phyloP scores from a whole-genome alignment of 2,329 filamentous ascomycete genomes.

The Didymella arachidicola region DNA sequence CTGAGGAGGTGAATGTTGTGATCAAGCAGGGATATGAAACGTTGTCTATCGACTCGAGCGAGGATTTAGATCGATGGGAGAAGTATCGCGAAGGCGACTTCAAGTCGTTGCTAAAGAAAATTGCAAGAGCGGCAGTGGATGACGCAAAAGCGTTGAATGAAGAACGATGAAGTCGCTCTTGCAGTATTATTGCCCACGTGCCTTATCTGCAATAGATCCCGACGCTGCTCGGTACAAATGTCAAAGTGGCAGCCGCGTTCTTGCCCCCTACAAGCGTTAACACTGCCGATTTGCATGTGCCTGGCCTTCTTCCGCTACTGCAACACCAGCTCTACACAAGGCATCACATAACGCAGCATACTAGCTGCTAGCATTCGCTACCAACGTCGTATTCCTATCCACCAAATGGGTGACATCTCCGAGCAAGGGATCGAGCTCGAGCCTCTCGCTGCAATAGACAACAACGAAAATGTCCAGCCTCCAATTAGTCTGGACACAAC shows the following conservation, averaged over 20 bases:
- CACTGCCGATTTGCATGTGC: neutral
- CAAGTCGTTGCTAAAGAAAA: constrained; percentile 83
- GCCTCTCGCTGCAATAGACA: neutral
- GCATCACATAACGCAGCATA: neutral
- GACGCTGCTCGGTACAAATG: neutral
- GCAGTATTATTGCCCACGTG: neutral
- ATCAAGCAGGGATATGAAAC: constrained; percentile 98
- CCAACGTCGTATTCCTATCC: neutral
- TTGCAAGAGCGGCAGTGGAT: constrained; percentile 79
- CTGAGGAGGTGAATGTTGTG: constrained; percentile 82
- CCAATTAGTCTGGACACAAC: neutral
- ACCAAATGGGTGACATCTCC: constrained; percentile 5
- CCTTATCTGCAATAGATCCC: neutral
- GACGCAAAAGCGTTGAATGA: constrained; percentile 65
- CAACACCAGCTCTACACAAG: neutral
- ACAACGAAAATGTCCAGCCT: neutral
- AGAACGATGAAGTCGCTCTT: constrained; percentile 26
- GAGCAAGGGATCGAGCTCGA: neutral
- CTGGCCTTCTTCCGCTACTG: neutral
- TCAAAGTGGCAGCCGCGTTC: neutral
- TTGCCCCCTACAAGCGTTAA: neutral
- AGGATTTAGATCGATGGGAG: constrained; percentile 86
- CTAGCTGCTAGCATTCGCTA: constrained; percentile 4
- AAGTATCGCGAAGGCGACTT: constrained; percentile 87
- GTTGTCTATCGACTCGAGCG: constrained; percentile 86